Conservation (phyloP, 2,329 filamentous ascomycete genomes). For the Coleophoma eucalyptorum region DNA sequence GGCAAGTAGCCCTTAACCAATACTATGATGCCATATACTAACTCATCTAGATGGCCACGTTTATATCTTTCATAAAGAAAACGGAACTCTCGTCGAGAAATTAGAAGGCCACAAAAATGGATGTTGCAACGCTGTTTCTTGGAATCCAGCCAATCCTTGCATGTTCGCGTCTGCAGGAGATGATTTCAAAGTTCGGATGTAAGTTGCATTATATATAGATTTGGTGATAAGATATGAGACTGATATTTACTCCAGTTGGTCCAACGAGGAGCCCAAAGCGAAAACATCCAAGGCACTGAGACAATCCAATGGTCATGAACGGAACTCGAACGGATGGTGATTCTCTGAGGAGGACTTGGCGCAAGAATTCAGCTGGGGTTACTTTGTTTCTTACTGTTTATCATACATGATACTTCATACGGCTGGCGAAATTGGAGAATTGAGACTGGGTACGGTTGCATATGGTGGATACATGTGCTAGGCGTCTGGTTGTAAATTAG, state of each 20-base stretch:
- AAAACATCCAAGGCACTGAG: conserved; percentile 6
- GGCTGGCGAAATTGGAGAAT: conserved; percentile 4
- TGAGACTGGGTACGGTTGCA: neutral
- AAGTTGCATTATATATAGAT: conserved; percentile 32
- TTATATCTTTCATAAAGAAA: conserved; percentile 88
- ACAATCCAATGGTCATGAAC: conserved; percentile 12
- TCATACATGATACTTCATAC: neutral
- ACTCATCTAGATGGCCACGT: conserved; percentile 54
- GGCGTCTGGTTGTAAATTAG: neutral
- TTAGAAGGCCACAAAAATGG: conserved; percentile 71
- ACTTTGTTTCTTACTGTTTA: too few relatives aligned
- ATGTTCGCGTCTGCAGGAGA: conserved; percentile 93
- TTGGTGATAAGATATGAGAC: too few relatives aligned
- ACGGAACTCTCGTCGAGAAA: conserved; percentile 70
- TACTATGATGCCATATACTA: conserved; percentile 6
- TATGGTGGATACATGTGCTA: neutral
- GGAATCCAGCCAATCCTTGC: conserved; percentile 79
- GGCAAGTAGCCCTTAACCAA: conserved; percentile 45
- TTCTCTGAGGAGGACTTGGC: neutral
- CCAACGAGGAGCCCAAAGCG: conserved; percentile 11
- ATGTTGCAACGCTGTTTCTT: conserved; percentile 81
- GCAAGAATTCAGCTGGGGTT: too few relatives aligned
- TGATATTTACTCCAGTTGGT: conserved; percentile 14
- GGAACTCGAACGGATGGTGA: conserved; percentile 15
- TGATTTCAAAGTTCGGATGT: conserved; percentile 83